phyloP scores from a whole-genome alignment of 371 early-diverging fungal genomes.

The Dichotomocladium elegans region DNA sequence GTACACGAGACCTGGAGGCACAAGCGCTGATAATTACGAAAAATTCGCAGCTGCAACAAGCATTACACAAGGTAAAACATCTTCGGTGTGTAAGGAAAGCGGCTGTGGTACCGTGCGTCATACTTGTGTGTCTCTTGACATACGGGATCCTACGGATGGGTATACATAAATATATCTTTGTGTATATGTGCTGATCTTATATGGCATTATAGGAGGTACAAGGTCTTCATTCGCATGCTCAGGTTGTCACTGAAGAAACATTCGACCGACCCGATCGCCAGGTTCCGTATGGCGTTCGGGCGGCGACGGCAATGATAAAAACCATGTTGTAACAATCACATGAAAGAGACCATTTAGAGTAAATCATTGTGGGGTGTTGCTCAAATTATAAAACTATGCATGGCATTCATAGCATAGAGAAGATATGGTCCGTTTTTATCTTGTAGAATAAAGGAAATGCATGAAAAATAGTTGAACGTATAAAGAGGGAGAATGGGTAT shows the following conservation, averaged over 20 bases:
- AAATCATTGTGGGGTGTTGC: too few species aligned
- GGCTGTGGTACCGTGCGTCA: too few species aligned
- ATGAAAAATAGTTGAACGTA: not conserved
- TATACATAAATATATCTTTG: too few species aligned
- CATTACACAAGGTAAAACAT: conserved; percentile 66
- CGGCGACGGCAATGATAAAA: conserved; percentile 42
- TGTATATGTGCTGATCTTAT: too few species aligned
- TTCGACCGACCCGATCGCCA: conserved; percentile 33
- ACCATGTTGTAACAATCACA: conserved; percentile 39
- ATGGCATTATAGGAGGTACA: conserved; percentile 51
- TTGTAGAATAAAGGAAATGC: not conserved
- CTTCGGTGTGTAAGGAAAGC: too few species aligned
- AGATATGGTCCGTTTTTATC: not conserved
- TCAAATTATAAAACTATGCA: not conserved
- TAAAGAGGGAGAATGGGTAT: not conserved
- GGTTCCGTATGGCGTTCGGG: conserved; percentile 45
- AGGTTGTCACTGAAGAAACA: conserved; percentile 32
- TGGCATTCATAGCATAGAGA: conserved; percentile 2
- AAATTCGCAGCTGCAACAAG: conserved; percentile 49
- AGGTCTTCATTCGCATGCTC: conserved; percentile 29
- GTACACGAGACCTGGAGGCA: conserved; percentile 87
- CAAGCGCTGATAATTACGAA: conserved; percentile 73
- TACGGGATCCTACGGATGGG: too few species aligned
- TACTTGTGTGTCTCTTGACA: too few species aligned
- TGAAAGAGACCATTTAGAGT: not conserved